Conservation (phyloP, 495 filamentous ascomycete genomes). For the Tricharina praecox region DNA sequence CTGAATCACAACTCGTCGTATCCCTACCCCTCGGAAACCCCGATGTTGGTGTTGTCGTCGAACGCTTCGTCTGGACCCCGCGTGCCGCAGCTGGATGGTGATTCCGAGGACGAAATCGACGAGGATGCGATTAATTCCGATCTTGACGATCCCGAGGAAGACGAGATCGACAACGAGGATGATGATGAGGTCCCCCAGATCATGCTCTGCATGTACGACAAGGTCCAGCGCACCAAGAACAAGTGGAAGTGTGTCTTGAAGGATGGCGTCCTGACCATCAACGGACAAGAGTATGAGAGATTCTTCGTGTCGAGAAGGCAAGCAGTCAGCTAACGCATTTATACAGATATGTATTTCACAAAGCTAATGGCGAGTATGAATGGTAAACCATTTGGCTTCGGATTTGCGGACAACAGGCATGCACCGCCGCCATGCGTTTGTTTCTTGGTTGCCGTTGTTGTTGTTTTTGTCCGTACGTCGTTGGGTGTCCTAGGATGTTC, state of each 20-base stretch:
- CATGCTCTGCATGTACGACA: constrained; percentile 98
- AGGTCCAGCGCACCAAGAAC: constrained; percentile 97
- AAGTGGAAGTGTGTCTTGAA: constrained; percentile 99
- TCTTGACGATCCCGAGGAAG: constrained; percentile 85
- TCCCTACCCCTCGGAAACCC: constrained; percentile 19
- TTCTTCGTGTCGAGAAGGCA: background rate
- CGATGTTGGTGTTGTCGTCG: background rate
- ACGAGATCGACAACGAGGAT: constrained; percentile 58
- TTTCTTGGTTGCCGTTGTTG: no score
- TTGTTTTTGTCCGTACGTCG: no score
- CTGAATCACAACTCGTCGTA: constrained; percentile 20
- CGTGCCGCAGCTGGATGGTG: constrained; percentile 44
- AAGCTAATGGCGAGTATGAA: constrained; percentile 90
- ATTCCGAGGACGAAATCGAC: constrained; percentile 56
- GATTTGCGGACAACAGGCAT: no score
- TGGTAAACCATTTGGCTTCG: constrained; percentile 43
- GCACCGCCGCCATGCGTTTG: no score
- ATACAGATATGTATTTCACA: constrained; percentile 95
- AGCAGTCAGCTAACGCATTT: constrained; percentile 23
- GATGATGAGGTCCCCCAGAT: constrained; percentile 62
- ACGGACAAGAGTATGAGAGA: constrained; percentile 59
- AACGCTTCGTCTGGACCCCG: background rate
- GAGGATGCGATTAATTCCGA: constrained; percentile 98
- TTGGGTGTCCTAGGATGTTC: no score
- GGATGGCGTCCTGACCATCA: constrained; percentile 83